Conservation (phyloP, 805 yeast genomes). For the Candida tallmaniae region DNA sequence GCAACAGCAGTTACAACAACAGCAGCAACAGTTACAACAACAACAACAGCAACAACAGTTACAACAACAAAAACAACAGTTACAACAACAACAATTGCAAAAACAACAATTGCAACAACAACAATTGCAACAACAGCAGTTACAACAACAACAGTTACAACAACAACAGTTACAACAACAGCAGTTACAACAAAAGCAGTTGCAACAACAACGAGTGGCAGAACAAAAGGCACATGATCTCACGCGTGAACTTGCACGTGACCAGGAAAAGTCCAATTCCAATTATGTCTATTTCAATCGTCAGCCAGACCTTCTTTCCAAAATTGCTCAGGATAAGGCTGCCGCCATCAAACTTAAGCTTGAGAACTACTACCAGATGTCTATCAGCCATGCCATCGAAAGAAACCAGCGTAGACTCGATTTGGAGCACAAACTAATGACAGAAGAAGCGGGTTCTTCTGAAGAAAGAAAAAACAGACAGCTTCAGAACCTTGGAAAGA, state of each 20-base stretch:
- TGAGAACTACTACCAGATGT: constrained; percentile 80
- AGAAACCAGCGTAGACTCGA: constrained; percentile 89
- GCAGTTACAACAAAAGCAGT: neutral
- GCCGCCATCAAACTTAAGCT: constrained; percentile 76
- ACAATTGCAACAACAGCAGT: neutral
- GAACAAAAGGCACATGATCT: neutral
- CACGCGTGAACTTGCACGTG: constrained; percentile 1
- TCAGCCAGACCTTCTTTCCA: constrained; percentile 75
- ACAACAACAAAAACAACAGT: constrained; percentile 4
- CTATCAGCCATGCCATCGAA: constrained; percentile 90
- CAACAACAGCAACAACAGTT: constrained; percentile 5
- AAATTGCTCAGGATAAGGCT: constrained; percentile 74
- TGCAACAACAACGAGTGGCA: neutral
- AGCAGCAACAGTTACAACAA: constrained; percentile 6
- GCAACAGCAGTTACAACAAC: constrained; percentile 2
- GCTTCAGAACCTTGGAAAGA: constrained; percentile 75
- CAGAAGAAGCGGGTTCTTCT: constrained; percentile 60
- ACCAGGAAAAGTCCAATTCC: neutral
- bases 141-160: neutral
- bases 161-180: neutral
- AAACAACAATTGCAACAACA: constrained; percentile 1
- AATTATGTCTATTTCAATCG: constrained; percentile 73
- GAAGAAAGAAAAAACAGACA: constrained; percentile 85
- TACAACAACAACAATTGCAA: constrained; percentile 9
- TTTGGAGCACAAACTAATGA: constrained; percentile 66